Percentiles rank a stretch among this genome's conserved stretches.
phyloP scores from a whole-genome alignment of 2,329 filamentous ascomycete genomes.

The Penicillium sp. region DNA sequence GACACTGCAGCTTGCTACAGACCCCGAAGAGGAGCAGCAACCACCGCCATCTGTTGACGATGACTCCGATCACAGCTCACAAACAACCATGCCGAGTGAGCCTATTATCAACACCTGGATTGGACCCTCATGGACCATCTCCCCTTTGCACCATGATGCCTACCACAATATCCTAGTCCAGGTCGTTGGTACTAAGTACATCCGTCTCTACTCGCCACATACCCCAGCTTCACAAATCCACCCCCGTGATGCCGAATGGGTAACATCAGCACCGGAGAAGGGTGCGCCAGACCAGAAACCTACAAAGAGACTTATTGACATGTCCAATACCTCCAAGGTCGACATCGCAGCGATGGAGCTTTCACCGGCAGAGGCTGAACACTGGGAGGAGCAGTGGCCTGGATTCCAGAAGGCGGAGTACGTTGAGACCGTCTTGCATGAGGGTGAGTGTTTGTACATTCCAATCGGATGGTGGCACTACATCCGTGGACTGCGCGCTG shows the following conservation, averaged over 20 bases:
- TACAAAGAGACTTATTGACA: constrained; percentile 60
- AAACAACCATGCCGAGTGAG: constrained; percentile 32
- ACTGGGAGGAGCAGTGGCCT: constrained; percentile 50
- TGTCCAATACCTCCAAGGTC: constrained; percentile 83
- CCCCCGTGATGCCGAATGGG: constrained; percentile 39
- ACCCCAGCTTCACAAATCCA: constrained; percentile 50
- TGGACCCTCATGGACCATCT: constrained; percentile 82
- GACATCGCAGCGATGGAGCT: constrained; percentile 72
- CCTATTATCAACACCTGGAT: constrained; percentile 90
- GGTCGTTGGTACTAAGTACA: constrained; percentile 85
- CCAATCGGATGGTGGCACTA: constrained; percentile 99
- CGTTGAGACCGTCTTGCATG: constrained; percentile 72
- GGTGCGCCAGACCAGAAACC: neutral
- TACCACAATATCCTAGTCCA: constrained; percentile 92
- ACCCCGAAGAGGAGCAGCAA: constrained; percentile 29
- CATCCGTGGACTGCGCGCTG: constrained; percentile 77
- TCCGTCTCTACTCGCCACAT: constrained; percentile 77
- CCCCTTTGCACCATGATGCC: constrained; percentile 87
- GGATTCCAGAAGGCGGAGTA: constrained; percentile 63
- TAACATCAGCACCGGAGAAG: constrained; percentile 21
- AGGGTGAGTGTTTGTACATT: constrained; percentile 84
- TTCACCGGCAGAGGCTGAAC: constrained; percentile 42
- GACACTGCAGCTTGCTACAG: neutral
- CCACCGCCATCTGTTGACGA: neutral
- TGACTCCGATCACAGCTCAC: neutral